These are phyloP conservation scores for Aureobasidium sp. DNA, from an alignment of 2,329 filamentous ascomycete species.

Conservation along the genomic window DNA sequence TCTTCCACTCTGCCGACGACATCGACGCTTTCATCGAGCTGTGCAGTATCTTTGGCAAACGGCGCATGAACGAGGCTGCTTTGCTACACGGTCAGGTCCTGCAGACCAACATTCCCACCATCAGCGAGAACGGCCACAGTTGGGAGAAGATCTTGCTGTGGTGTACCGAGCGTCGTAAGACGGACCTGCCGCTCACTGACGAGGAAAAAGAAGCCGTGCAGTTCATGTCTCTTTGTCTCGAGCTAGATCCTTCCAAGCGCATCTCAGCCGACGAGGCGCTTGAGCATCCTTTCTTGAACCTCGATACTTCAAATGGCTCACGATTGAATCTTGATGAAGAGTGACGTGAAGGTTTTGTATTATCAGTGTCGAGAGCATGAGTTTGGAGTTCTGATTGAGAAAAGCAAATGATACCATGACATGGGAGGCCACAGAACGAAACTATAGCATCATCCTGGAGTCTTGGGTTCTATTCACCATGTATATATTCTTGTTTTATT, in stretches of 20 bases:
- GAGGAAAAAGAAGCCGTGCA: slow-evolving; percentile 66
- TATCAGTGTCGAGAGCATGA: not conserved
- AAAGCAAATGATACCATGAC: not conserved
- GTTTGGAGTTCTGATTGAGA: not conserved
- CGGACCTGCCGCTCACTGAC: slow-evolving; percentile 45
- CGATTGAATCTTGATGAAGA: not conserved
- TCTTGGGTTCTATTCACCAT: not conserved
- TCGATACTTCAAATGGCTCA: not conserved
- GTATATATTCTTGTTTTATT: not conserved
- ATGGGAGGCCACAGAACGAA: not conserved
- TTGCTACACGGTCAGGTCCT: slow-evolving; percentile 84
- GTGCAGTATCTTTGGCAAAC: slow-evolving; percentile 82
- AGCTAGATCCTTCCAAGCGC: slow-evolving; percentile 64
- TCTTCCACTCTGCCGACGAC: slow-evolving; percentile 98
- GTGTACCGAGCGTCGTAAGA: slow-evolving; percentile 68
- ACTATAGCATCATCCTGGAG: not conserved
- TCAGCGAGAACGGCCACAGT: slow-evolving; percentile 75
- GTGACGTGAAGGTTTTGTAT: too few species aligned
- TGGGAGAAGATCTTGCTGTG: slow-evolving; percentile 92
- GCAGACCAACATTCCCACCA: slow-evolving; percentile 85
- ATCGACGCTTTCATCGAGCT: slow-evolving; percentile 97
- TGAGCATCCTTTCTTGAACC: slow-evolving; percentile 54
- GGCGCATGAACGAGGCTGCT: slow-evolving; percentile 74
- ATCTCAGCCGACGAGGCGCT: slow-evolving; percentile 70
- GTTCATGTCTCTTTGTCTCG: slow-evolving; percentile 65